A percentile compares a stretch with the other conserved stretches of the same genome.
Conservation (phyloP, 768 basidiomycete genomes). For the Rhizopogon salebrosus region DNA sequence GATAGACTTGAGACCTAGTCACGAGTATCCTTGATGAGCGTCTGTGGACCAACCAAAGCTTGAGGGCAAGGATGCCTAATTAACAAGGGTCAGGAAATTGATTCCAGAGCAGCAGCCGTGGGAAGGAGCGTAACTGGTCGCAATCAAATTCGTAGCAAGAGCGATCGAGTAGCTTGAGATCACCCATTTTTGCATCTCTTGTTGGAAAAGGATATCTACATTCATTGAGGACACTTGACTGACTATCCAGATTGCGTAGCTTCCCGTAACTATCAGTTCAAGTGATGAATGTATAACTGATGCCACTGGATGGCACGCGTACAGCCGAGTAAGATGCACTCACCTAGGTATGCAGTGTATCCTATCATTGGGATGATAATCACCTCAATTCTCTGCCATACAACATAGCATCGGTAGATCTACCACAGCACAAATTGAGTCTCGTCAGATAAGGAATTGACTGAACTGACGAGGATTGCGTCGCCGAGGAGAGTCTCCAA, state of each 20-base stretch:
- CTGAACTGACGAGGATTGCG: conserved; percentile 8
- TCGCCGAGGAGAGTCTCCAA: conserved; percentile 12
- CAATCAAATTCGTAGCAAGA: conserved; percentile 9
- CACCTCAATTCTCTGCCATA: conserved; percentile 2
- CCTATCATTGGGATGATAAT: background rate
- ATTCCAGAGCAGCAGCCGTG: background rate
- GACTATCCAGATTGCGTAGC: conserved; percentile 1
- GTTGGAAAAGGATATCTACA: conserved; percentile 1
- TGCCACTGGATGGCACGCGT: too few species aligned
- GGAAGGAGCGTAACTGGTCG: conserved; percentile 2
- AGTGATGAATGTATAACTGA: background rate
- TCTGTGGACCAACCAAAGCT: background rate
- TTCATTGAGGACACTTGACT: background rate
- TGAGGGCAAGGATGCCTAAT: background rate
- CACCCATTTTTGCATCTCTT: conserved; percentile 7
- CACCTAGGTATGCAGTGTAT: background rate
- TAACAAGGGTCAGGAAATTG: background rate
- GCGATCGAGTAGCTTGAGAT: conserved; percentile 6
- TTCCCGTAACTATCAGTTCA: background rate
- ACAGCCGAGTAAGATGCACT: background rate
- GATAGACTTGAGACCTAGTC: background rate
- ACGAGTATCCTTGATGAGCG: background rate
- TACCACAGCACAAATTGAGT: conserved; percentile 1
- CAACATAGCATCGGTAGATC: conserved; percentile 8
- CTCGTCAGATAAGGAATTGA: background rate